phyloP scores from a whole-genome alignment of 2,329 filamentous ascomycete genomes.

The Curvularia sp. region DNA sequence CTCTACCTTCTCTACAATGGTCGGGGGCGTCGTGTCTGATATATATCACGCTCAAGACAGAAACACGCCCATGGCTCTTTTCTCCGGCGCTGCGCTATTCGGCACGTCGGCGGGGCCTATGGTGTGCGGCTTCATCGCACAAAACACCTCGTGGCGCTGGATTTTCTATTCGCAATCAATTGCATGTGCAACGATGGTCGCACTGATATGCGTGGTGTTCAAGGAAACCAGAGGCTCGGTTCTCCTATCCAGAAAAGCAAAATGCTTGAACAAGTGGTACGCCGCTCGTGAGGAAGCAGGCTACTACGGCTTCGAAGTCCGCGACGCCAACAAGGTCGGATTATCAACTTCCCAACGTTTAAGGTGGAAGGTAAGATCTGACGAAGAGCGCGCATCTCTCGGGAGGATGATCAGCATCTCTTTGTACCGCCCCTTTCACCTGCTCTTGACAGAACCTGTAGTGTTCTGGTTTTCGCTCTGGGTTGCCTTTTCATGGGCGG shows the following conservation, averaged over 20 bases:
- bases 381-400: slow-evolving; percentile 76
- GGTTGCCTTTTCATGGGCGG: slow-evolving; percentile 88
- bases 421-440: slow-evolving; percentile 77
- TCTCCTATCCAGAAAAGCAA: slow-evolving; percentile 77
- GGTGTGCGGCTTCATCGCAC: slow-evolving; percentile 71
- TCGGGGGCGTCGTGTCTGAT: slow-evolving; percentile 90
- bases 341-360: slow-evolving; percentile 62
- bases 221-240: slow-evolving; percentile 84
- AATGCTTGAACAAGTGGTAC: slow-evolving; percentile 78
- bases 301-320: slow-evolving; percentile 62
- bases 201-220: slow-evolving; percentile 73
- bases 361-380: slow-evolving; percentile 79
- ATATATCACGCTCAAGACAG: slow-evolving; percentile 79
- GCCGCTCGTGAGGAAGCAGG: slow-evolving; percentile 73
- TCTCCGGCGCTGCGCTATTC: slow-evolving; percentile 77
- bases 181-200: slow-evolving; percentile 67
- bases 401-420: slow-evolving; percentile 75
- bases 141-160: slow-evolving; percentile 79
- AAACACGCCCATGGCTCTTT: slow-evolving; percentile 90
- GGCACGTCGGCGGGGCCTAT: slow-evolving; percentile 83
- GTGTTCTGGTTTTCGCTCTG: slow-evolving; percentile 89
- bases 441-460: slow-evolving; percentile 77
- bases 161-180: slow-evolving; percentile 88
- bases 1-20: slow-evolving; percentile 84
- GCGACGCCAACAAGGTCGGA: slow-evolving; percentile 26